Base-by-base conservation (phyloP, 805 yeast species). In the Saccharomycopsis amapae region DNA sequence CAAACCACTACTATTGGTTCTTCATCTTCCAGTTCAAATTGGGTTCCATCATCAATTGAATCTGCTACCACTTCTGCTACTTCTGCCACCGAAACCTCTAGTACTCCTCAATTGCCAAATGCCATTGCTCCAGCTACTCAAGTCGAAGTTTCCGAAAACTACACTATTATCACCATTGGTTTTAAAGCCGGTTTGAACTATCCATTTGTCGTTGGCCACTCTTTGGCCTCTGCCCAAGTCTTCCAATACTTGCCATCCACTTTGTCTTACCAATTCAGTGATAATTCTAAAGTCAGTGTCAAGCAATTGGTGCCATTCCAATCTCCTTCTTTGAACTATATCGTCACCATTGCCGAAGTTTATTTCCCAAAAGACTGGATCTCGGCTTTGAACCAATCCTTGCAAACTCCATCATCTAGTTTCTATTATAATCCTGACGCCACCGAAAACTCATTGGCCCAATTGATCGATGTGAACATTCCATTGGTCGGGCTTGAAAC, bases 271-370 rank as follows among this genome's bases (percentile, higher is more conserved):
- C 90, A 96, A 48, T 79, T 86, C 55, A 56, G 60, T 41, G 55
- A 58, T 17, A 50, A 56, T 17, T 59, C 73, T 5, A 64, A 68
- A 23, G 75, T 85, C 19, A 60, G 78, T 10, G 86, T 89, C 53
- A 66, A 69, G 49, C 77, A 81, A 60, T 71, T 90, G 56, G 79
- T 81, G 49, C 97, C 97, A 33, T 84, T 79, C 60, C 72, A 79
- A 17, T 74, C 20, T 73, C 85, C 5, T 46, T 67, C 2, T 64
- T 69, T 69, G 39, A 67, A 67, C 40, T 90, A 86, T 62, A 74
- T 87, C 50, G 85, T 85, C 42, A 84, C 97, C 0, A 84, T 89
- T 51, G 97, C 97, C 5, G 83, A 83, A 61, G 82, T 86, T 46
- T 87, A 85, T 61, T 82, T 86, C 65, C 95, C 95, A 20, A 60